A percentile compares a stretch with the other conserved stretches of the same genome.
Evolutionary conservation across 2,329 filamentous ascomycete genomes (phyloP).

Genomic region (Paradendryphiella salina): DNA sequence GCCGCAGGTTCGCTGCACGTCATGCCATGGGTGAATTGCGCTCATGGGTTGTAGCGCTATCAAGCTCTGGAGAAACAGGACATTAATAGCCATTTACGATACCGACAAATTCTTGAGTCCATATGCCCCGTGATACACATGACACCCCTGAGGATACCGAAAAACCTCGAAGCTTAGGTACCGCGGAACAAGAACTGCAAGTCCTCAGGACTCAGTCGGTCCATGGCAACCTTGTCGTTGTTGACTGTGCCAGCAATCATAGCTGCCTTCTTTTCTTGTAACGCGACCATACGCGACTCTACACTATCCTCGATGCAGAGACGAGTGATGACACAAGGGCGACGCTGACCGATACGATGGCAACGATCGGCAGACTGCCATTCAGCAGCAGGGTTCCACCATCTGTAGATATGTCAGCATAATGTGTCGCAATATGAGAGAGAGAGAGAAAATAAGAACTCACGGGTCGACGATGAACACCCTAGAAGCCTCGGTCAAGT

Average conservation of each 20-base stretch:
- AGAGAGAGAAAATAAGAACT: constrained; percentile 50
- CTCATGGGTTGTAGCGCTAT: not conserved
- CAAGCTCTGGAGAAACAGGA: no score
- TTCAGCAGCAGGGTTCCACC: constrained; percentile 99
- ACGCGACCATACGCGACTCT: constrained; percentile 89
- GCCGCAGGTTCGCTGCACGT: not conserved
- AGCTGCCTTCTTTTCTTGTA: constrained; percentile 98
- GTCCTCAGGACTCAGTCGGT: constrained; percentile 86
- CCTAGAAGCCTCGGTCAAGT: constrained; percentile 89
- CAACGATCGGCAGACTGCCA: constrained; percentile 90
- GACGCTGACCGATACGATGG: constrained; percentile 92
- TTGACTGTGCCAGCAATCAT: constrained; percentile 99
- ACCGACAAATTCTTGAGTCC: not conserved
- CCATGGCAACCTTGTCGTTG: constrained; percentile 86
- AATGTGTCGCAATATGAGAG: not conserved
- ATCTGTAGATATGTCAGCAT: constrained; percentile 57
- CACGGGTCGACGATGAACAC: constrained; percentile 97
- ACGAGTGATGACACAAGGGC: constrained; percentile 90
- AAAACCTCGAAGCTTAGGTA: constrained; percentile 45
- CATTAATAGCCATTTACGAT: not conserved
- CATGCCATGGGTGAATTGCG: not conserved
- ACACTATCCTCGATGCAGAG: constrained; percentile 97
- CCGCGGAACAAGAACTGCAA: constrained; percentile 96
- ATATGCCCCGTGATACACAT: not conserved
- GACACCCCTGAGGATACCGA: not conserved